These are phyloP conservation scores for Morella rubra DNA, from an alignment of 306 rosid genomes.

Conservation along the genomic window DNA sequence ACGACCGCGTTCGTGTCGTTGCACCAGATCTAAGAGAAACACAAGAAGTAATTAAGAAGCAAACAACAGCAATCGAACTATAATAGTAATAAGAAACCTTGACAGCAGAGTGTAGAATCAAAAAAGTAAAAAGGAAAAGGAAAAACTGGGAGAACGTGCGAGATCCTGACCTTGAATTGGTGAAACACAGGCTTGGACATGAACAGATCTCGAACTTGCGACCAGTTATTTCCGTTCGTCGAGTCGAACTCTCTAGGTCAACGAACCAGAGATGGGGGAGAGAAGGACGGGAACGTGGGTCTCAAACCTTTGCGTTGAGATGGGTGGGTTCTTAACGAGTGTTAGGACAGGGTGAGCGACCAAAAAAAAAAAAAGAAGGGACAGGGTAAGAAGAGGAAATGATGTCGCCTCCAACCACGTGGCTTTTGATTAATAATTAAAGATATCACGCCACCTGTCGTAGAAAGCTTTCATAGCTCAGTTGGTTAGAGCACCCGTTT, in stretches of 20 bases:
- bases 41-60: background rate
- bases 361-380: no score
- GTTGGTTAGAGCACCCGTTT: constrained; percentile 87
- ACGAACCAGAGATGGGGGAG: constrained; percentile 33
- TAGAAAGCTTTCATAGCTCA: constrained; percentile 61
- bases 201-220: constrained; percentile 37
- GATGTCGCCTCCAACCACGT: constrained; percentile 18
- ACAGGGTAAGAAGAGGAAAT: constrained; percentile 8
- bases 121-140: constrained; percentile 1
- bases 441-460: no score
- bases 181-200: constrained; percentile 8
- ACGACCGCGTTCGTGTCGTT: constrained; percentile 13
- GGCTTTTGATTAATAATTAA: background rate
- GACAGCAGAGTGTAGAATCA: constrained; percentile 23
- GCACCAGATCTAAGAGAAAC: constrained; percentile 57
- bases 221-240: constrained; percentile 12
- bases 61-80: constrained; percentile 3
- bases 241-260: constrained; percentile 40
- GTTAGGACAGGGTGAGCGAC: constrained; percentile 3
- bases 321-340: constrained; percentile 27
- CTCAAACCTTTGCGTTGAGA: constrained; percentile 8
- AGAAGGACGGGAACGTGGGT: constrained; percentile 1
- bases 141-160: background rate
- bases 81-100: constrained; percentile 36
- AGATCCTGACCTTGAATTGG: constrained; percentile 52